These are phyloP conservation scores for Claviceps sp. DNA, from an alignment of 2,329 filamentous ascomycete genomes.

Conservation along the genomic window DNA sequence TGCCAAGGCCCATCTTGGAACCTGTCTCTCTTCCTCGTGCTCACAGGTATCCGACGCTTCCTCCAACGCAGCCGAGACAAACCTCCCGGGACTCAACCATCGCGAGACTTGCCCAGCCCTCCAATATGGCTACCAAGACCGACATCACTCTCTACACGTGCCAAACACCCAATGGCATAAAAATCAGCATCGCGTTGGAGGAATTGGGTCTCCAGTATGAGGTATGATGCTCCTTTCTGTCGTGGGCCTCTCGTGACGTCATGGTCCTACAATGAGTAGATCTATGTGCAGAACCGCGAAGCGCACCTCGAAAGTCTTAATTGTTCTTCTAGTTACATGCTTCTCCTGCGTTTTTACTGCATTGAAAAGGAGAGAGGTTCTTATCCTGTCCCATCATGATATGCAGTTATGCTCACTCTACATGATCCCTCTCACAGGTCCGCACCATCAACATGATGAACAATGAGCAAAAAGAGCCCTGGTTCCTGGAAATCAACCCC, in stretches of 20 bases:
- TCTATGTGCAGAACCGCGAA: too few relatives aligned
- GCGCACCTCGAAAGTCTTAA: not conserved
- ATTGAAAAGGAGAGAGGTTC: too few relatives aligned
- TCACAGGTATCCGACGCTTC: too few relatives aligned
- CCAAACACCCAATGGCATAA: constrained; percentile 81
- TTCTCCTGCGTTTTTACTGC: too few relatives aligned
- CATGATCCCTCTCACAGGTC: constrained; percentile 16
- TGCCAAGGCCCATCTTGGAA: too few relatives aligned
- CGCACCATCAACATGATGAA: constrained; percentile 58
- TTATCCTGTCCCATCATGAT: too few relatives aligned
- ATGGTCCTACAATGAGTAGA: too few relatives aligned
- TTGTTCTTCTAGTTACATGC: not conserved
- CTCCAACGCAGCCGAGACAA: too few relatives aligned
- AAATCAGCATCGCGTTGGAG: constrained; percentile 74
- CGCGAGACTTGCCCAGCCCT: too few relatives aligned
- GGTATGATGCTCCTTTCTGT: constrained; percentile 20
- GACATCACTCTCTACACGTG: constrained; percentile 73
- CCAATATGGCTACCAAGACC: constrained; percentile 19
- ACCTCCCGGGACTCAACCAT: too few relatives aligned
- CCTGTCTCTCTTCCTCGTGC: too few relatives aligned
- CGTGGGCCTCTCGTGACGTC: not conserved
- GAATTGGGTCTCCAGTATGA: constrained; percentile 77
- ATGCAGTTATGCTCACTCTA: not conserved
- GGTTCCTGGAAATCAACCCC: constrained; percentile 86
- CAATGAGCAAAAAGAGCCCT: constrained; percentile 69